Conservation (phyloP, 495 filamentous ascomycete species). For the Lophiostoma macrostomum region DNA sequence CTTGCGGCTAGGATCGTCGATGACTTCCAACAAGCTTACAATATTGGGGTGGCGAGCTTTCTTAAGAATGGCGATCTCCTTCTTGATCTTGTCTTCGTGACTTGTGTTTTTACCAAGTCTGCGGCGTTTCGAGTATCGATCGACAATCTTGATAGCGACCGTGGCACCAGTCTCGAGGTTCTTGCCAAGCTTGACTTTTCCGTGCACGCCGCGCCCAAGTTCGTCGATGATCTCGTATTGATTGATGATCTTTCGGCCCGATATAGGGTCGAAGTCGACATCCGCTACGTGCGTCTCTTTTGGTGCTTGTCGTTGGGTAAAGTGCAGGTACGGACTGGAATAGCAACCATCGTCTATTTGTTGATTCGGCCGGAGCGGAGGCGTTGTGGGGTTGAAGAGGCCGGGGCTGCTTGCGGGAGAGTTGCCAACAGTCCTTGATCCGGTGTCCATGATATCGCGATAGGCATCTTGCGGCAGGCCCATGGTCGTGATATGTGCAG, state of each 20-base stretch:
- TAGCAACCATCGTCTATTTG: constrained; percentile 39
- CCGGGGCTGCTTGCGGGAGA: constrained; percentile 43
- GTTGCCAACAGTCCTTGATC: constrained; percentile 42
- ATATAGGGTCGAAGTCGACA: constrained; percentile 79
- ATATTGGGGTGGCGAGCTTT: constrained; percentile 96
- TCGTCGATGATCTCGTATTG: constrained; percentile 95
- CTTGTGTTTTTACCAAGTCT: constrained; percentile 75
- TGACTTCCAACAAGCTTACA: constrained; percentile 91
- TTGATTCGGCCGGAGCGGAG: constrained; percentile 25
- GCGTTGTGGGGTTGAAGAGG: constrained; percentile 38
- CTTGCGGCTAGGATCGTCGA: constrained; percentile 90
- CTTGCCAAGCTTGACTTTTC: constrained; percentile 58
- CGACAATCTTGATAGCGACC: constrained; percentile 97
- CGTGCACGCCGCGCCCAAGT: constrained; percentile 87
- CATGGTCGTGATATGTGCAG: constrained; percentile 27
- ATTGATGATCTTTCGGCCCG: constrained; percentile 93
- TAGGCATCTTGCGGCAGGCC: constrained; percentile 24
- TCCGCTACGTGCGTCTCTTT: constrained; percentile 76
- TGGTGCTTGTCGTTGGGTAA: constrained; percentile 41
- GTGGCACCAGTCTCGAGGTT: constrained; percentile 47
- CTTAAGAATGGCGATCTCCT: constrained; percentile 96
- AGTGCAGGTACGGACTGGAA: constrained; percentile 44
- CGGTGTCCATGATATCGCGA: constrained; percentile 31
- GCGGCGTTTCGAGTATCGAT: constrained; percentile 86
- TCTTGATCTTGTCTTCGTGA: constrained; percentile 90